These are phyloP conservation scores for Leccinum subtestaceum DNA, from an alignment of 768 basidiomycete genomes.

Conservation along the genomic window DNA sequence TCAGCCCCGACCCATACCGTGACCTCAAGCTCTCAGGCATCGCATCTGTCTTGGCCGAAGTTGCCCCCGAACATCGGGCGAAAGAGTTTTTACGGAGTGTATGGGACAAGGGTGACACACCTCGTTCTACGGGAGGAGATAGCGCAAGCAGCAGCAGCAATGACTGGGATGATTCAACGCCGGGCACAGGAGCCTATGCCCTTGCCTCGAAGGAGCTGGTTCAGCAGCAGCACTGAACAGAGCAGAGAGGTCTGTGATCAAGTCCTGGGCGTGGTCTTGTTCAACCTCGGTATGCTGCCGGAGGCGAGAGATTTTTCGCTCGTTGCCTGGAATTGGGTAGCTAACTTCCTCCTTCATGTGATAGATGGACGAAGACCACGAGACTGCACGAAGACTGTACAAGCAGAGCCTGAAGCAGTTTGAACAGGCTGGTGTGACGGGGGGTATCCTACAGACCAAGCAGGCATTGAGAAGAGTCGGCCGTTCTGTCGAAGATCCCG, in stretches of 20 bases:
- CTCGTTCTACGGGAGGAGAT: background rate
- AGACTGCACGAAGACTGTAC: conserved; percentile 31
- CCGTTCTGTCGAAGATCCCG: background rate
- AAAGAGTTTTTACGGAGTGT: conserved; percentile 23
- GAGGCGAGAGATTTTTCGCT: conserved; percentile 30
- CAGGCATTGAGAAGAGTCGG: conserved; percentile 33
- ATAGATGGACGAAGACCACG: conserved; percentile 35
- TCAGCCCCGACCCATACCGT: conserved; percentile 46
- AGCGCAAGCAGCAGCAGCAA: background rate
- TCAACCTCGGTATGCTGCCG: conserved; percentile 56
- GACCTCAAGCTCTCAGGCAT: conserved; percentile 63
- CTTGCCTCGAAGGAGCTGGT: conserved; percentile 19
- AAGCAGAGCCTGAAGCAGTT: conserved; percentile 33
- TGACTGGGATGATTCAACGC: too few relatives aligned
- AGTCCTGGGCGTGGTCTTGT: conserved; percentile 55
- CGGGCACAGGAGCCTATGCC: conserved; percentile 18
- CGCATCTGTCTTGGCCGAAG: conserved; percentile 56
- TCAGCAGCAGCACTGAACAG: conserved; percentile 22
- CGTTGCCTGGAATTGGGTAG: background rate
- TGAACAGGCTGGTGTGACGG: conserved; percentile 28
- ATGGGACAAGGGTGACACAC: conserved; percentile 19
- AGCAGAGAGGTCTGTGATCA: conserved; percentile 46
- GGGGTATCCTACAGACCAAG: conserved; percentile 35
- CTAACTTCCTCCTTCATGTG: background rate
- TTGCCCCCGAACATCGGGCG: conserved; percentile 33